Base-by-base conservation (phyloP, 805 yeast species). In the Candida xiaguanensis region DNA sequence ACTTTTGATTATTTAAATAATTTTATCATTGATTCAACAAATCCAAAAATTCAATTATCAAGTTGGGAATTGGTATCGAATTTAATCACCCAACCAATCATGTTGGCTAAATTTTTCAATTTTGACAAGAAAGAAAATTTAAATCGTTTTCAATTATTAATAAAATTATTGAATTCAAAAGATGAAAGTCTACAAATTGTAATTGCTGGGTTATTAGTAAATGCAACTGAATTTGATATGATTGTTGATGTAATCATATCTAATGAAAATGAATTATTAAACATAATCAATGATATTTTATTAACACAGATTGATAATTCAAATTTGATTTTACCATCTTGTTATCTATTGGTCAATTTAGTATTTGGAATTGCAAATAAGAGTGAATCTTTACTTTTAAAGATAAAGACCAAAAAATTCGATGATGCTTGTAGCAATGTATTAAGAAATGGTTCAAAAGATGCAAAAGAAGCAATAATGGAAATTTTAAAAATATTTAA, bases 21-120 rank as follows among this genome's bases (percentile, higher is more conserved):
- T 23, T 59, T 65, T 35, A 56, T 67, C 8, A 42, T 65, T 7
- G 71, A 66, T 8, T 43, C 61, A 1, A 72, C 76, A 38, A 32
- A 41, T 2, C 49, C 60, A 1, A 55, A 67, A 38, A 55, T 85
- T 3, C 86, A 81, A 52, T 63, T 76, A 36, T 78, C 86, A 0
- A 48, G 80, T 0, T 65, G 84, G 58, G 89, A 85, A 50, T 68
- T 85, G 13, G 56, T 82, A 8, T 74, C 83, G 43, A 85, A 85
- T 52, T 54, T 84, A 34, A 71, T 79, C 51, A 63, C 40, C 27
- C 58, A 56, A 19, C 72, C 73, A 1, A 33, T 44, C 5, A 40
- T 65, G 51, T 57, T 77, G 24, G 80, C 77, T 1, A 75, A 77
- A 43, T 72, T 83, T 48, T 84, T 84, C 63, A 78, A 82, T 48